A percentile compares a stretch with the other conserved stretches of the same genome.
Evolutionary conservation across 306 rosid species (phyloP).

Genomic region (Cucurbita ficifolia): DNA sequence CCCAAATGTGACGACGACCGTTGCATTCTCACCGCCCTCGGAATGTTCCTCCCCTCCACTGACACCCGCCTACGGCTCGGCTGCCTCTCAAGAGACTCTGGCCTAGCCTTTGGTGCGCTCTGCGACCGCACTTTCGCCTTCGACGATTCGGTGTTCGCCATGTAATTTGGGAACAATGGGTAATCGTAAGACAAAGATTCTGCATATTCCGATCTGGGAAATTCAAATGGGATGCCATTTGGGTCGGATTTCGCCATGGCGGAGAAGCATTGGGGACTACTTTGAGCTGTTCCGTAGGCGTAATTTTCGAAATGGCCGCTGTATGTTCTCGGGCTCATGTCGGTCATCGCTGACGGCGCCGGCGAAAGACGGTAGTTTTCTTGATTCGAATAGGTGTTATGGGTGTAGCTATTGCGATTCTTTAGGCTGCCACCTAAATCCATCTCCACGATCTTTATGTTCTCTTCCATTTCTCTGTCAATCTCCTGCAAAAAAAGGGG

Average conservation of each 20-base stretch:
- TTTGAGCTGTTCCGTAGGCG: conserved; percentile 44
- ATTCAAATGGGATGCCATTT: conserved; percentile 37
- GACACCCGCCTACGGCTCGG: conserved; percentile 54
- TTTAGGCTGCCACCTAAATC: conserved; percentile 30
- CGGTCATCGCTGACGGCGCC: conserved; percentile 46
- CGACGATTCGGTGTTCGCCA: conserved; percentile 90
- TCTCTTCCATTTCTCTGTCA: conserved; percentile 54
- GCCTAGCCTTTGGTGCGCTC: conserved; percentile 86
- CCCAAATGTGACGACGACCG: conserved; percentile 84
- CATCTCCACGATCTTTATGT: conserved; percentile 90
- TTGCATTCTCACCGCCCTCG: conserved; percentile 77
- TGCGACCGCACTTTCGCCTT: conserved; percentile 76
- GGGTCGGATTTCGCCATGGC: conserved; percentile 35
- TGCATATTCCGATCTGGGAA: conserved; percentile 42
- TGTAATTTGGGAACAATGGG: conserved; percentile 67
- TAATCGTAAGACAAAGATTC: conserved; percentile 46
- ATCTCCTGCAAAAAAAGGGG: conserved; percentile 26
- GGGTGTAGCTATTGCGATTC: conserved; percentile 36
- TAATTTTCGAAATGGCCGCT: conserved; percentile 67
- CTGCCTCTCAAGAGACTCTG: conserved; percentile 61
- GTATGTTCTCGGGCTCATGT: conserved; percentile 48
- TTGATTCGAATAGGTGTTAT: background rate
- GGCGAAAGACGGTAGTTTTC: conserved; percentile 50
- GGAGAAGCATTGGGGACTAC: conserved; percentile 58
- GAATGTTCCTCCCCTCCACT: conserved; percentile 69